Evolutionary conservation across 768 basidiomycete species (phyloP), one percentile per base, ranked within the genome.

Genomic region (Inosperma sp.): DNA sequence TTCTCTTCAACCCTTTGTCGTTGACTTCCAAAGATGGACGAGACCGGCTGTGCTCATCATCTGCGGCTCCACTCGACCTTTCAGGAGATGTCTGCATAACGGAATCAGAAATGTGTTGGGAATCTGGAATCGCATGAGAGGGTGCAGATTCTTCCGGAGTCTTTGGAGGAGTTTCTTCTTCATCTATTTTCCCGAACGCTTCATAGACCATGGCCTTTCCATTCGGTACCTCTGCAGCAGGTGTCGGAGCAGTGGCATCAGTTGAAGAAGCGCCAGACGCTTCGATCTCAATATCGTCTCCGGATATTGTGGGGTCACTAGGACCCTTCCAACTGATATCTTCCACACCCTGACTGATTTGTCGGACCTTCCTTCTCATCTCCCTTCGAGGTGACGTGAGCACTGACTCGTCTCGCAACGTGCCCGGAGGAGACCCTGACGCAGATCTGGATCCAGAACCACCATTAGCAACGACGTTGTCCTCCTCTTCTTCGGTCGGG

Each of bases 291-390:
- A 48, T 58, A 49, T 66, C 64, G 46, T 66, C 66, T 51, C 69
- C 67, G 27, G 63, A 58, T 6, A 61, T 57, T 76, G 73, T 62
- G 68, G 66, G 51, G 78, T 81, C 35, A 14, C 19, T 7, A 30
- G 48, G 35, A 8, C 48, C 36, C 63, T 76, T 74, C 86, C 85
- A 86, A 61, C 72, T 81, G 55, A 88, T 78, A 62, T 88, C 87
- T 64, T 87, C 86, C 26, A 88, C 86, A 22, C 84, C 83, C 60
- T 82, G 82, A 55, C 84, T 87, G 58, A 88, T 86, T 69, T 88
- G 86, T 45, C 84, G 78, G 51, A 86, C 80, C 60, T 70, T 70
- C 42, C 79, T 77, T 72, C 86, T 88, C 69, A 85, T 79, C 66
- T 88, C 86, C 56, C 82, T 79, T 3, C 82, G 84, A 3, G 88